Percentiles rank a stretch among this genome's conserved stretches.
Conservation (phyloP, 148 eudicot genomes). For the Diospyros lotus region DNA sequence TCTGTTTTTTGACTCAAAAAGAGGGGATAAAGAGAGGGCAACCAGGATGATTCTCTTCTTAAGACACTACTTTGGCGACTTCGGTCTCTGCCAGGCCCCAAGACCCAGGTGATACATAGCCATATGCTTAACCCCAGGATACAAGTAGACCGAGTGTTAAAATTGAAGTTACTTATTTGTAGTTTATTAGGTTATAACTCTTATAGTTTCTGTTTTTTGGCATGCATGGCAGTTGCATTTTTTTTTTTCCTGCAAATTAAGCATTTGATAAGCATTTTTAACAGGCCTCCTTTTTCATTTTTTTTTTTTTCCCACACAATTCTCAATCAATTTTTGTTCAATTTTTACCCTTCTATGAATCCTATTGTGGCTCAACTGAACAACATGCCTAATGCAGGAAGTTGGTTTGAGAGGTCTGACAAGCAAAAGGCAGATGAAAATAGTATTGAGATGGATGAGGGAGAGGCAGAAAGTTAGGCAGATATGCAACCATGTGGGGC, state of each 20-base stretch:
- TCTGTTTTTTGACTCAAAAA: too few relatives aligned
- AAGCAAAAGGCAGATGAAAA: constrained; percentile 77
- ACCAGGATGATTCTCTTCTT: too few relatives aligned
- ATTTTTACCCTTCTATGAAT: background rate
- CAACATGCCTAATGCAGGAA: constrained; percentile 30
- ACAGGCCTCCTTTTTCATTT: background rate
- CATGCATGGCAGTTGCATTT: background rate
- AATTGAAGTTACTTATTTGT: background rate
- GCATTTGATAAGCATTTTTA: background rate
- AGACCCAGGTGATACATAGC: too few relatives aligned
- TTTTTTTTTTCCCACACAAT: background rate
- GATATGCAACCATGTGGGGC: constrained; percentile 71
- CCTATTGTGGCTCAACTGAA: background rate
- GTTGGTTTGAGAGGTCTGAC: constrained; percentile 70
- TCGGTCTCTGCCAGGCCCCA: too few relatives aligned
- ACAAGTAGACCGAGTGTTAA: too few relatives aligned
- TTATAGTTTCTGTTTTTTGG: background rate
- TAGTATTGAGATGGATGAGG: constrained; percentile 77
- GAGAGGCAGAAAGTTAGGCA: constrained; percentile 71
- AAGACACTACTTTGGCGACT: too few relatives aligned
- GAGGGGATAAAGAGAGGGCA: too few relatives aligned
- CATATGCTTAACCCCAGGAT: too few relatives aligned
- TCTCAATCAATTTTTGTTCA: background rate
- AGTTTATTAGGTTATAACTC: background rate
- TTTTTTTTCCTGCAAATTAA: background rate